Conservation (phyloP, 805 yeast genomes). For the Barnettozyma californica region DNA sequence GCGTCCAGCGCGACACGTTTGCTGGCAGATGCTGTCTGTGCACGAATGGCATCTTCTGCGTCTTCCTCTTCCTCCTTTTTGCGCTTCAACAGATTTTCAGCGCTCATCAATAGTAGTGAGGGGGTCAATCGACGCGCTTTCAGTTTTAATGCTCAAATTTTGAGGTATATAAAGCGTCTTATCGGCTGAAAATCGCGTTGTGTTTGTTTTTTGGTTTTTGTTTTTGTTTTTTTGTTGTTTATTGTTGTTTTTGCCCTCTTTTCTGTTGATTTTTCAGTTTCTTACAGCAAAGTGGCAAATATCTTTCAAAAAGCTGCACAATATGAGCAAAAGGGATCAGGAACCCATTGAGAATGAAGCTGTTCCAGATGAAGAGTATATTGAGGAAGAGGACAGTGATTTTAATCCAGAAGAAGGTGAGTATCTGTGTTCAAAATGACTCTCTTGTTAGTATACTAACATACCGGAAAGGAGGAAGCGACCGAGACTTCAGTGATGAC, state of each 20-base stretch:
- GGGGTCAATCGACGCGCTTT: background rate
- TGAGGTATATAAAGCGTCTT: background rate
- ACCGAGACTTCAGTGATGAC: slow-evolving; percentile 13
- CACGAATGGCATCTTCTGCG: slow-evolving; percentile 23
- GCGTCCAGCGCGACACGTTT: slow-evolving; percentile 71
- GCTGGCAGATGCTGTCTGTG: slow-evolving; percentile 43
- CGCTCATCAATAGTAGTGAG: slow-evolving; percentile 2
- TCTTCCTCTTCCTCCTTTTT: slow-evolving; percentile 44
- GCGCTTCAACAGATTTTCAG: slow-evolving; percentile 38
- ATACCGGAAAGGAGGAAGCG: slow-evolving; percentile 5
- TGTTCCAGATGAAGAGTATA: slow-evolving; percentile 33
- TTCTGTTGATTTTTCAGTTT: background rate
- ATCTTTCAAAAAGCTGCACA: background rate
- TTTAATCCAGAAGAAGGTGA: slow-evolving; percentile 39
- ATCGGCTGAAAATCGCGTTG: background rate
- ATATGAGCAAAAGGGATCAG: background rate
- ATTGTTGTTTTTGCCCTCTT: background rate
- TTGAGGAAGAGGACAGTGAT: slow-evolving; percentile 56
- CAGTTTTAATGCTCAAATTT: background rate
- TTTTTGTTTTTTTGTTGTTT: background rate
- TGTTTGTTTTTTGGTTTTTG: slow-evolving; percentile 1
- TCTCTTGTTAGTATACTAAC: slow-evolving; percentile 5
- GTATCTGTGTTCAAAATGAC: slow-evolving; percentile 1
- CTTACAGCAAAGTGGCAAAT: background rate
- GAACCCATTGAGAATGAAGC: slow-evolving; percentile 22